Evolutionary conservation across 2,329 filamentous ascomycete species (phyloP).

Genomic region (Leptographium lundbergii): DNA sequence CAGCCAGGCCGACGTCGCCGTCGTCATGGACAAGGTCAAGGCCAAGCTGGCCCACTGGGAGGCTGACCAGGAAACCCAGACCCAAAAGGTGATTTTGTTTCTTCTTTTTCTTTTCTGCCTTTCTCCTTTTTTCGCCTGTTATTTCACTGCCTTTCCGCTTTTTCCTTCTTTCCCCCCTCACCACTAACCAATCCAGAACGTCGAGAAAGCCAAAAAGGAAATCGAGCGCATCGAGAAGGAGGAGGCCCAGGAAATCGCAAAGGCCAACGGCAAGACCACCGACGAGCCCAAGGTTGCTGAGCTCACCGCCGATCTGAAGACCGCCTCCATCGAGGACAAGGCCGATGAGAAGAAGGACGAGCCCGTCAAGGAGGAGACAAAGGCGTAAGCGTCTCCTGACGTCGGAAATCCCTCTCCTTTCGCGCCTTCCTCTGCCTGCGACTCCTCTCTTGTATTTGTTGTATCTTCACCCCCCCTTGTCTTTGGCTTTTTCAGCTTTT

Average conservation of each 20-base stretch:
- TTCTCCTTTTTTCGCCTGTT: no score
- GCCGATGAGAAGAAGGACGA: constrained; percentile 32
- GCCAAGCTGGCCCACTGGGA: constrained; percentile 89
- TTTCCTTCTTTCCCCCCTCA: no score
- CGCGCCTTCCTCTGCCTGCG: not conserved
- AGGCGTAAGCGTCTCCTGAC: not conserved
- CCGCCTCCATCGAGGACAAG: constrained; percentile 40
- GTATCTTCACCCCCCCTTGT: not conserved
- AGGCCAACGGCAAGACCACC: constrained; percentile 33
- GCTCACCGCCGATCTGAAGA: constrained; percentile 37
- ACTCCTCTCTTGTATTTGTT: not conserved
- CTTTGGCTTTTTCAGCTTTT: not conserved
- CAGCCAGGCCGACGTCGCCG: constrained; percentile 69
- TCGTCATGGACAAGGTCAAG: constrained; percentile 76
- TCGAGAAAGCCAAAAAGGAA: constrained; percentile 91
- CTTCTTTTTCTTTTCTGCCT: not conserved
- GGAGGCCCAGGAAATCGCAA: constrained; percentile 27
- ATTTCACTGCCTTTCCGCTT: no score
- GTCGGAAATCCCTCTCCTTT: not conserved
- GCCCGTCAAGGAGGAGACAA: constrained; percentile 27
- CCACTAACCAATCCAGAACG: constrained; percentile 50
- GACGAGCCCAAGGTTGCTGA: constrained; percentile 35
- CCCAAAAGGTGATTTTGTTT: constrained; percentile 55
- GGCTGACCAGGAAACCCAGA: constrained; percentile 77
- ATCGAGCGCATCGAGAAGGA: constrained; percentile 76